Base-by-base conservation (phyloP, 2,329 filamentous ascomycete species). In the Phoma herbarum region DNA sequence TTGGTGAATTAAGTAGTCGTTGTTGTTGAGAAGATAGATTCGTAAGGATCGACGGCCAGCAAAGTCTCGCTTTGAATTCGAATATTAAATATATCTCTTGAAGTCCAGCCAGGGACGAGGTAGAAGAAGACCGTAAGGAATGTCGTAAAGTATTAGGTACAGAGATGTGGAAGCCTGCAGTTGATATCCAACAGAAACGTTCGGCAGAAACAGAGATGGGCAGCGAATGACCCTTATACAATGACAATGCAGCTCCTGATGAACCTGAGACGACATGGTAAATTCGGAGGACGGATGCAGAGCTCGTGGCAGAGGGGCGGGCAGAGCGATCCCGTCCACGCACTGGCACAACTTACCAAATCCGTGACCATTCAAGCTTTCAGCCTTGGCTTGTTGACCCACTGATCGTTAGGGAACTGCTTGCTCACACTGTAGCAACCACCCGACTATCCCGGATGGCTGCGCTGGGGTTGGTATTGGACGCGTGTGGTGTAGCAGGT, bases 61-160 rank as follows among this genome's bases (percentile, higher is more conserved):
- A 77, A 76, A 75, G 70, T 68, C 72, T 74, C 61, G 74, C 69
- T 77, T 74, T 75, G 72, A 67, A 67, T 68, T 69, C 63, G 64
- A 64, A 61, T 65, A 76, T 74, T 76, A 75, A 68, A 67, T 73
- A 20, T 56, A 71, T 67, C 66, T 69, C 61, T 68, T 62, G 63
- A 66, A 68, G 75, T 77, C 75, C 75, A 77, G 74, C 75, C 75
- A 77, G 75, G 75, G 75, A 77, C 75, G 61, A 65, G 65, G 60
- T 65, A 70, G 69, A 75, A 73, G 64, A 61, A 66, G 72, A 76
- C 61, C 63, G 67, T 71, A 75, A 75, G 63, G 73, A 76, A 65
- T 71, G 74, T 74, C 65, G 64, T 66, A 53, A 57, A 65, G 62
- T 73, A 75, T 76, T 76, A 76, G 68, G 65, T 74, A 75, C 61